phyloP scores from a whole-genome alignment of 78 protist genomes.

The Planoprotostelium fungivorum region DNA sequence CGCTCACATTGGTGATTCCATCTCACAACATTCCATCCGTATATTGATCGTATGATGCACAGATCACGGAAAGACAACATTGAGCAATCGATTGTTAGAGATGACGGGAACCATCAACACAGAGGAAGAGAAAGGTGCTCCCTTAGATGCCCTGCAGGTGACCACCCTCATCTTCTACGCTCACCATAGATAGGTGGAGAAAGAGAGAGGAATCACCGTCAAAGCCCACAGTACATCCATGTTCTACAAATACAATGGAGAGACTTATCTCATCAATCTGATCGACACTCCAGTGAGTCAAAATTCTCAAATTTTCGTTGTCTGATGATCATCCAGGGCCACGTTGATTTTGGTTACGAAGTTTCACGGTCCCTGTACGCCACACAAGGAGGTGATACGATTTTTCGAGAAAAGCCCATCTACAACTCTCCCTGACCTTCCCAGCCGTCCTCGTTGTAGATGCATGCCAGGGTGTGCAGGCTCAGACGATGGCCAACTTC shows the following conservation, averaged over 20 bases:
- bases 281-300: slow-evolving; percentile 79
- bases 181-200: slow-evolving; percentile 75
- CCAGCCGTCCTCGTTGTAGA: slow-evolving; percentile 77
- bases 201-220: slow-evolving; percentile 86
- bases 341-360: slow-evolving; percentile 86
- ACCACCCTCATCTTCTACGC: slow-evolving; percentile 24
- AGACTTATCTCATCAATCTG: slow-evolving; percentile 67
- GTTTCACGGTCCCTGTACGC: slow-evolving; percentile 76
- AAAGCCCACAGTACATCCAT: slow-evolving; percentile 78
- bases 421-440: not conserved
- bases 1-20: slow-evolving; percentile 36
- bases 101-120: slow-evolving; percentile 44
- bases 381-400: slow-evolving; percentile 65
- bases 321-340: slow-evolving; percentile 54
- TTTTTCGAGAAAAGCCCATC: no score
- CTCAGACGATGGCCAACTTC: slow-evolving; percentile 84
- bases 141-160: slow-evolving; percentile 46
- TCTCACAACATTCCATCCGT: not conserved
- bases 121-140: slow-evolving; percentile 28
- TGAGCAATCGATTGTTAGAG: slow-evolving; percentile 50
- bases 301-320: slow-evolving; percentile 2
- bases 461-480: slow-evolving; percentile 78
- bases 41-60: not conserved
- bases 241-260: slow-evolving; percentile 33
- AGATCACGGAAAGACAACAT: slow-evolving; percentile 68